A percentile compares a stretch with the other conserved stretches of the same genome.
phyloP scores from a whole-genome alignment of 768 basidiomycete genomes.

The Lentinula sp. region DNA sequence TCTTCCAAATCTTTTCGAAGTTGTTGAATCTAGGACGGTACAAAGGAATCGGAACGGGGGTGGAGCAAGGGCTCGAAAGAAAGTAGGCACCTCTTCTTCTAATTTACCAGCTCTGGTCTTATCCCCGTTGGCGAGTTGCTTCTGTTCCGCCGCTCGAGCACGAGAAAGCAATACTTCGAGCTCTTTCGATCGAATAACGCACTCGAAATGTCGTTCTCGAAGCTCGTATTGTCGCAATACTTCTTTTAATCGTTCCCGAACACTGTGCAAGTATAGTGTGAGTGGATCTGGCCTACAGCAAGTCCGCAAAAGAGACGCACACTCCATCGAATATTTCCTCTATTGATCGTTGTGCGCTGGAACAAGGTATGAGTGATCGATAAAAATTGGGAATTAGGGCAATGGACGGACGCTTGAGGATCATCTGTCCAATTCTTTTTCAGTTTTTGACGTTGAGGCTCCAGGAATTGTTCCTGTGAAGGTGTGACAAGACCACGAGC shows the following conservation, averaged over 20 bases:
- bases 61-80: not conserved
- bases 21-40: slow-evolving; percentile 46
- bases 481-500: not conserved
- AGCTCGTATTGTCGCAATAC: slow-evolving; percentile 85
- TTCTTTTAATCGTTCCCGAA: slow-evolving; percentile 82
- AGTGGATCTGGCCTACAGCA: not conserved
- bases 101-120: slow-evolving; percentile 57
- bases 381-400: not conserved
- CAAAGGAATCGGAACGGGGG: not conserved
- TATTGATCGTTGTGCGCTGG: slow-evolving; percentile 65
- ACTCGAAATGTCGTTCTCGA: slow-evolving; percentile 89
- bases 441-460: slow-evolving; percentile 61
- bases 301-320: slow-evolving; percentile 39
- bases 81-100: slow-evolving; percentile 65
- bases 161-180: slow-evolving; percentile 82
- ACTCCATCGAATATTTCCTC: slow-evolving; percentile 84
- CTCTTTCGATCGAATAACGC: slow-evolving; percentile 88
- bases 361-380: slow-evolving; percentile 2
- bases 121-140: slow-evolving; percentile 75
- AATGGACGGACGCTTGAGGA: slow-evolving; percentile 57
- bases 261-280: slow-evolving; percentile 34
- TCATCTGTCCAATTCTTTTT: slow-evolving; percentile 80
- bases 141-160: slow-evolving; percentile 83
- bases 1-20: slow-evolving; percentile 75
- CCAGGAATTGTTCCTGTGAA: slow-evolving; percentile 56